phyloP scores from a whole-genome alignment of 1,284 basidiomycete species.

The Leccinum fuscescens region DNA sequence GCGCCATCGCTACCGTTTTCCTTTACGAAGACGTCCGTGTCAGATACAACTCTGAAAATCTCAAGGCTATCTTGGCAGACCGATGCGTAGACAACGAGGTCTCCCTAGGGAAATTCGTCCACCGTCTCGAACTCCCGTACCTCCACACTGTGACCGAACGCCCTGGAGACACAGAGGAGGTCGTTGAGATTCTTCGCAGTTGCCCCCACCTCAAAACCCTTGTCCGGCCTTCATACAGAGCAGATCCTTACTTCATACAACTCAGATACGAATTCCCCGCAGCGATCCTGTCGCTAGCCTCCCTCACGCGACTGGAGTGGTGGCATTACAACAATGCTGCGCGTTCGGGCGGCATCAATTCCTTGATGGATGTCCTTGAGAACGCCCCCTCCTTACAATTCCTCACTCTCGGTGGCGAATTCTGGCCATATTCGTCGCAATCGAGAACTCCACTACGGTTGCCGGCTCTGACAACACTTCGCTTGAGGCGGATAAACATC shows the following conservation, averaged over 20 bases:
- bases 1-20: constrained; percentile 40
- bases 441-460: constrained; percentile 36
- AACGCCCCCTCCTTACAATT: constrained; percentile 55
- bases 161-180: constrained; percentile 25
- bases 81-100: constrained; percentile 18
- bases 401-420: constrained; percentile 54
- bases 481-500: constrained; percentile 49
- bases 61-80: constrained; percentile 33
- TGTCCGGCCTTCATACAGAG: constrained; percentile 43
- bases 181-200: constrained; percentile 44
- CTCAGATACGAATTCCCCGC: constrained; percentile 52
- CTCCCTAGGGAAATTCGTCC: constrained; percentile 41
- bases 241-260: constrained; percentile 29
- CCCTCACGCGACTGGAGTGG: constrained; percentile 66
- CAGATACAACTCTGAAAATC: constrained; percentile 28
- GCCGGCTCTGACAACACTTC: constrained; percentile 48
- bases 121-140: constrained; percentile 59
- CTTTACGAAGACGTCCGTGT: constrained; percentile 57
- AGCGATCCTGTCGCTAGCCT: constrained; percentile 42
- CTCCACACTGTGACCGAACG: constrained; percentile 45
- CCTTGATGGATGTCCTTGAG: constrained; percentile 49
- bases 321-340: constrained; percentile 61
- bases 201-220: constrained; percentile 56
- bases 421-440: constrained; percentile 32
- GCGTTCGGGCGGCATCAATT: constrained; percentile 64